phyloP scores from a whole-genome alignment of 1,284 basidiomycete genomes.

The Trichosporon coremiiforme region DNA sequence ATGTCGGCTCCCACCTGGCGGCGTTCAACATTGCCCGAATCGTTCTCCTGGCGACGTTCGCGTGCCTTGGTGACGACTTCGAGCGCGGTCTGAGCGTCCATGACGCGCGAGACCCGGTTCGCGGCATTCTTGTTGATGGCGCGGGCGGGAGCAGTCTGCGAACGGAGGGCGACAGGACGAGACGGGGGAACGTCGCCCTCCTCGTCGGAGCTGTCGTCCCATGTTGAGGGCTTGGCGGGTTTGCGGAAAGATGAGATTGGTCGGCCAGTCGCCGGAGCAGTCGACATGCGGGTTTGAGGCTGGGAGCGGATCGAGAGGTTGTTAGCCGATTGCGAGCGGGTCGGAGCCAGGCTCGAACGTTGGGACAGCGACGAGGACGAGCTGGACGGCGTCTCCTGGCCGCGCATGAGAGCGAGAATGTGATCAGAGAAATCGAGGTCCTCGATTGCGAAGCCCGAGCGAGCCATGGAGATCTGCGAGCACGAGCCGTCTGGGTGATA shows the following conservation, averaged over 20 bases:
- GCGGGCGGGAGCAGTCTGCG: constrained; percentile 32
- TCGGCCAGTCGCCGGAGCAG: neutral
- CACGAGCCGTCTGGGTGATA: constrained; percentile 39
- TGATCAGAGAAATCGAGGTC: constrained; percentile 50
- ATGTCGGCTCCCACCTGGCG: constrained; percentile 30
- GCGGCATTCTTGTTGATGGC: constrained; percentile 26
- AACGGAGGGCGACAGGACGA: constrained; percentile 20
- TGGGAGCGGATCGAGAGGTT: neutral
- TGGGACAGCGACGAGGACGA: constrained; percentile 20
- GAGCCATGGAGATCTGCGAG: constrained; percentile 47
- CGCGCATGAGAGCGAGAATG: constrained; percentile 41
- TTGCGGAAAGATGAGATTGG: constrained; percentile 28
- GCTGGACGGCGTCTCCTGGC: constrained; percentile 33
- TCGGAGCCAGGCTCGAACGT: neutral
- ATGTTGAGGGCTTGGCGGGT: constrained; percentile 23
- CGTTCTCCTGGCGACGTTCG: constrained; percentile 40
- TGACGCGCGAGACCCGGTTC: constrained; percentile 38
- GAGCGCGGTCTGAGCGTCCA: constrained; percentile 33
- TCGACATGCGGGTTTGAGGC: constrained; percentile 3
- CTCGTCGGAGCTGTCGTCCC: constrained; percentile 34
- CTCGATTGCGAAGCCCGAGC: constrained; percentile 48
- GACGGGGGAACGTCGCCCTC: constrained; percentile 24
- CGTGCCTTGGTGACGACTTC: constrained; percentile 40
- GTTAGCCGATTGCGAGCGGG: neutral
- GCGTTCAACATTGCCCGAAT: constrained; percentile 39